A percentile compares a stretch with the other conserved stretches of the same genome.
Conservation (phyloP, 257 asterid genomes). For the Sherardia arvensis region DNA sequence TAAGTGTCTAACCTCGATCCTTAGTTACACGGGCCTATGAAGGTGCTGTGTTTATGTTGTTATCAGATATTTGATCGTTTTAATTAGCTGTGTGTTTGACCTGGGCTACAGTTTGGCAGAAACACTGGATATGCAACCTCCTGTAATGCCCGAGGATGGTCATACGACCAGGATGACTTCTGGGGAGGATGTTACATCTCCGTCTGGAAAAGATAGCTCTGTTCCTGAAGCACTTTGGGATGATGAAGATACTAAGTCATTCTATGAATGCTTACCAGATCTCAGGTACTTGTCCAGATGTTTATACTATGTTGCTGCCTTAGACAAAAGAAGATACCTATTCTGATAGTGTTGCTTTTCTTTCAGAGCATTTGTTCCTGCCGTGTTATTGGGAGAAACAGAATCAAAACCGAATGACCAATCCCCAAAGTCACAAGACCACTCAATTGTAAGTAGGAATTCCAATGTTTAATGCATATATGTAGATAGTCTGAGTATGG, state of each 20-base stretch:
- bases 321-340: background rate
- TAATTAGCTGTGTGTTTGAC: background rate
- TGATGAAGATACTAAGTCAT: slow-evolving; percentile 95
- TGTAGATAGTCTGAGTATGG: background rate
- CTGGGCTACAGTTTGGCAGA: slow-evolving; percentile 68
- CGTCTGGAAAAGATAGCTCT: slow-evolving; percentile 74
- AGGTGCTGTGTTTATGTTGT: background rate
- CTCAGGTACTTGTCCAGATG: slow-evolving; percentile 48
- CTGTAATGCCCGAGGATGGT: slow-evolving; percentile 97
- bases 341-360: slow-evolving; percentile 12
- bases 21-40: background rate
- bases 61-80: too few species aligned
- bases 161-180: slow-evolving; percentile 93
- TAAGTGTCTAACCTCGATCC: background rate
- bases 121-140: slow-evolving; percentile 96
- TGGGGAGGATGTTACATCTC: slow-evolving; percentile 72
- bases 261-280: slow-evolving; percentile 94
- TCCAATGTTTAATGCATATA: background rate
- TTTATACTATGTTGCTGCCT: slow-evolving; percentile 15
- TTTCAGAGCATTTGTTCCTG: slow-evolving; percentile 96
- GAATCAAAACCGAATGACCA: slow-evolving; percentile 78
- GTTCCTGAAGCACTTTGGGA: slow-evolving; percentile 88
- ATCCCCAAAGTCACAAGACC: slow-evolving; percentile 70
- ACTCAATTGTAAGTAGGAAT: slow-evolving; percentile 45
- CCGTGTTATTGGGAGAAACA: slow-evolving; percentile 91